These are phyloP conservation scores for Schizochytrium sp. DNA, from an alignment of 108 stramenopile genomes.

Conservation along the genomic window DNA sequence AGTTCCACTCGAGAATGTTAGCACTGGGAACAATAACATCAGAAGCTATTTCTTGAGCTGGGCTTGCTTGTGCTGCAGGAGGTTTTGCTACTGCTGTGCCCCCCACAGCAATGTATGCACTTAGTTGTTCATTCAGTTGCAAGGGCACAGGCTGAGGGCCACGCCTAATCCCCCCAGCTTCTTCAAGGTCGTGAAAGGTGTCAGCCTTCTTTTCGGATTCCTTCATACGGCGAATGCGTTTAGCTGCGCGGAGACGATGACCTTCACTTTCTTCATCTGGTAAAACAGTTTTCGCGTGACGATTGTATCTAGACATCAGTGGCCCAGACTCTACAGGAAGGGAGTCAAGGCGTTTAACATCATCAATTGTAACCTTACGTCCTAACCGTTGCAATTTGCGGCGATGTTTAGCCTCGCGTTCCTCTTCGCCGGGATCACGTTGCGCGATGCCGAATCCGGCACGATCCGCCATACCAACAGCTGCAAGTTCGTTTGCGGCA, in stretches of 20 bases:
- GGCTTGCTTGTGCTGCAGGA: neutral
- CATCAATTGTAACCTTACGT: constrained; percentile 12
- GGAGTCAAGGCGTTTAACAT: constrained; percentile 18
- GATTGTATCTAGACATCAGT: constrained; percentile 53
- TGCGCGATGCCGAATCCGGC: constrained; percentile 57
- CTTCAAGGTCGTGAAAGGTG: neutral
- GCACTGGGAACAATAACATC: neutral
- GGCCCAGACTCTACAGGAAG: constrained; percentile 27
- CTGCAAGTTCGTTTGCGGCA: constrained; percentile 29
- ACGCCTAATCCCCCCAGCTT: constrained; percentile 6
- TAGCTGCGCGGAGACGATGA: neutral
- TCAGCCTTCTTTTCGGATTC: constrained; percentile 26
- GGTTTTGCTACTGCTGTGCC: neutral
- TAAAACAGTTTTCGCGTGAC: constrained; percentile 19
- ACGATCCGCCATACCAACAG: constrained; percentile 41
- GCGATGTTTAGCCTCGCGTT: constrained; percentile 13
- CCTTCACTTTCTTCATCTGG: constrained; percentile 48
- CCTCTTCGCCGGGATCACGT: neutral
- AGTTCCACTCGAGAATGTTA: neutral
- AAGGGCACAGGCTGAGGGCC: neutral
- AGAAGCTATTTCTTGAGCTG: neutral
- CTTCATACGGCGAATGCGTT: constrained; percentile 19
- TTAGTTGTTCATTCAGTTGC: neutral
- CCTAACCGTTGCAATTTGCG: constrained; percentile 12
- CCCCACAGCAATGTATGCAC: constrained; percentile 10